Conservation (phyloP, 768 basidiomycete species). For the Boletales sp. region DNA sequence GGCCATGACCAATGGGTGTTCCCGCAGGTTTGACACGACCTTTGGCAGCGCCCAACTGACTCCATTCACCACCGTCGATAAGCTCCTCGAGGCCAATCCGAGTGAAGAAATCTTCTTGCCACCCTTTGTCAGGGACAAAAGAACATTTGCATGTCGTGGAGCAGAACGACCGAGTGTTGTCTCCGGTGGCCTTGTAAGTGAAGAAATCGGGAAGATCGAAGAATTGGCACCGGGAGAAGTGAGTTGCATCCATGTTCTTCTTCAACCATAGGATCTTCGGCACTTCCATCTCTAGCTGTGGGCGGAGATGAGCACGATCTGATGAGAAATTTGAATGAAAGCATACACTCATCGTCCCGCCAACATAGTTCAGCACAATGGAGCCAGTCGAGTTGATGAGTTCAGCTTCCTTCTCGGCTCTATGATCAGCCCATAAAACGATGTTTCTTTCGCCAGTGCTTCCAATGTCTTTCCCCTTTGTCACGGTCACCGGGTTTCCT, state of each 20-base stretch:
- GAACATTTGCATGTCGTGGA: constrained; percentile 97
- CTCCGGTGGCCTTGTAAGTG: constrained; percentile 84
- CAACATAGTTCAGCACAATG: constrained; percentile 89
- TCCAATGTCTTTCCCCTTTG: constrained; percentile 62
- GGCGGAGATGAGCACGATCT: constrained; percentile 5
- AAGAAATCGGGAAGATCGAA: constrained; percentile 95
- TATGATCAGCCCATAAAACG: constrained; percentile 95
- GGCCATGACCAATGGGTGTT: constrained; percentile 77
- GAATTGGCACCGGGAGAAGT: constrained; percentile 76
- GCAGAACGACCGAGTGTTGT: constrained; percentile 76
- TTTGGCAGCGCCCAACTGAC: constrained; percentile 67
- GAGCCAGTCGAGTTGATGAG: constrained; percentile 84
- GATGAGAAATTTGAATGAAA: neutral
- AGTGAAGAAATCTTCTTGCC: constrained; percentile 86
- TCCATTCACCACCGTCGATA: constrained; percentile 58
- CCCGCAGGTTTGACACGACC: constrained; percentile 75
- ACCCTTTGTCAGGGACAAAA: constrained; percentile 82
- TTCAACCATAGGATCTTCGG: constrained; percentile 98
- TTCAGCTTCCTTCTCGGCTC: constrained; percentile 89
- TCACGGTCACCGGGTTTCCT: constrained; percentile 74
- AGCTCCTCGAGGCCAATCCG: constrained; percentile 78
- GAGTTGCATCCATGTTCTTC: constrained; percentile 69
- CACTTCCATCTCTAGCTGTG: constrained; percentile 94
- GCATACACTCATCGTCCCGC: constrained; percentile 89
- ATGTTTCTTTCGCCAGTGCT: constrained; percentile 70